Evolutionary conservation across 1,139 yeast species (phyloP).

Genomic region (Magnusiomyces magnusii): DNA sequence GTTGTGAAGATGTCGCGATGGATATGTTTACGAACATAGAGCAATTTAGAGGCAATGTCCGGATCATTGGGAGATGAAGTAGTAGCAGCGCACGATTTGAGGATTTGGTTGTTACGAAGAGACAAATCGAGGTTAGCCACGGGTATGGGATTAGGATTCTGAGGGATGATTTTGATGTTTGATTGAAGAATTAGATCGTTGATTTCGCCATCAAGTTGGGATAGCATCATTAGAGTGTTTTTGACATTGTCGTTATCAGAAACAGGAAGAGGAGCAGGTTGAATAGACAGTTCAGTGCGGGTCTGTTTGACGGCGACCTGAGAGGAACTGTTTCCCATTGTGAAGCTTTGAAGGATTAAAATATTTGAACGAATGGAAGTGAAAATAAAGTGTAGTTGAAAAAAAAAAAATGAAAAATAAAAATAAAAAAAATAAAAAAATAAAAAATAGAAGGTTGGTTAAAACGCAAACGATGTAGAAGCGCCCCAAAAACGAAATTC

Average conservation of each 20-base stretch:
- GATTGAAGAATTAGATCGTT: conserved; percentile 3
- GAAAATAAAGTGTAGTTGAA: not conserved
- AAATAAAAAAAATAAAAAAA: not conserved
- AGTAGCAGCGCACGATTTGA: not conserved
- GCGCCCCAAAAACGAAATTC: too few species aligned
- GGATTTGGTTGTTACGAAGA: conserved; percentile 7
- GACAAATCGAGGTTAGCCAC: conserved; percentile 9
- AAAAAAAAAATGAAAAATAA: not conserved
- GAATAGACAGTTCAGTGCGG: not conserved
- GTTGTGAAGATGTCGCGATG: conserved; percentile 31
- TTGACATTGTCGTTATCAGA: not conserved
- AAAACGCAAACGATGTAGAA: too few species aligned
- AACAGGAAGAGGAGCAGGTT: not conserved
- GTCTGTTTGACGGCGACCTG: conserved; percentile 3
- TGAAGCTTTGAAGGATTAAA: not conserved
- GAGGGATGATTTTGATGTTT: conserved; percentile 8
- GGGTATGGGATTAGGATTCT: conserved; percentile 3
- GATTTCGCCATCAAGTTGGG: conserved; percentile 5
- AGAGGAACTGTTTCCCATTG: conserved; percentile 1
- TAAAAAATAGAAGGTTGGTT: not conserved
- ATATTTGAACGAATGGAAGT: too few species aligned
- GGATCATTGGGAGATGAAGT: not conserved
- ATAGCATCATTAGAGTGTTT: not conserved
- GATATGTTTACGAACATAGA: conserved; percentile 23
- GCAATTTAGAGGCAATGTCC: conserved; percentile 5